A percentile compares a stretch with the other conserved stretches of the same genome.
Evolutionary conservation across 768 basidiomycete species (phyloP).

Genomic region (Boletus coccyginus): DNA sequence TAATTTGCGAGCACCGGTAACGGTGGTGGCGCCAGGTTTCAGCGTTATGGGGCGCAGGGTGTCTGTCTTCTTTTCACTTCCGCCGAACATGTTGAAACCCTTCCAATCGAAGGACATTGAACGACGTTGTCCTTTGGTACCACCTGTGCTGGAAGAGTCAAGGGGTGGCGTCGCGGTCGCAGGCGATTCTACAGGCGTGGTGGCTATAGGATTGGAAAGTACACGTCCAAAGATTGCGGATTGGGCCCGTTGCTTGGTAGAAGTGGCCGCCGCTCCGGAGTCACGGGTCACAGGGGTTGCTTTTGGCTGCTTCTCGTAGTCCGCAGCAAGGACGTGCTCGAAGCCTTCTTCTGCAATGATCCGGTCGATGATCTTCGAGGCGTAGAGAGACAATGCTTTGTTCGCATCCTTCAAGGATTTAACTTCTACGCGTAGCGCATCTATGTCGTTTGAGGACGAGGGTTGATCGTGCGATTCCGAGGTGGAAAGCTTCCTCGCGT

Average conservation of each 20-base stretch:
- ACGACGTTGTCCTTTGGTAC: slow-evolving; percentile 54
- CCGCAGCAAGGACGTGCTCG: slow-evolving; percentile 93
- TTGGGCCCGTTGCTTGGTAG: slow-evolving; percentile 57
- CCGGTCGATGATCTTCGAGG: slow-evolving; percentile 96
- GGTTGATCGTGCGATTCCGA: slow-evolving; percentile 43
- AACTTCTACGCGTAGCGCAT: slow-evolving; percentile 79
- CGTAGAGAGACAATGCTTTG: slow-evolving; percentile 92
- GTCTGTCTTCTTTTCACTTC: slow-evolving; percentile 63
- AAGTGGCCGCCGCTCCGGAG: slow-evolving; percentile 5
- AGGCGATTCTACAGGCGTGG: slow-evolving; percentile 28
- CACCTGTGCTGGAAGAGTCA: slow-evolving; percentile 24
- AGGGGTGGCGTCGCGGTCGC: slow-evolving; percentile 20
- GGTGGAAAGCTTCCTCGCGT: slow-evolving; percentile 32
- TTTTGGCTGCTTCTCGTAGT: slow-evolving; percentile 68
- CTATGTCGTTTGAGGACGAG: slow-evolving; percentile 55
- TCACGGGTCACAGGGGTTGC: slow-evolving; percentile 36
- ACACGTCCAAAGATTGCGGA: slow-evolving; percentile 49
- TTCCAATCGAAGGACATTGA: slow-evolving; percentile 88
- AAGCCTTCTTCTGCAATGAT: slow-evolving; percentile 96
- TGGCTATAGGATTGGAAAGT: slow-evolving; percentile 37
- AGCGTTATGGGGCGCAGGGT: slow-evolving; percentile 69
- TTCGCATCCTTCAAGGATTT: slow-evolving; percentile 94
- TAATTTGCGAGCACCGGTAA: slow-evolving; percentile 70
- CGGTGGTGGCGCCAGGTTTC: slow-evolving; percentile 55
- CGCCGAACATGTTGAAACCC: slow-evolving; percentile 64